Percentiles rank a stretch among this genome's conserved stretches.
Evolutionary conservation across 345 rosid species (phyloP).

Genomic region (Aegle marmelos): DNA sequence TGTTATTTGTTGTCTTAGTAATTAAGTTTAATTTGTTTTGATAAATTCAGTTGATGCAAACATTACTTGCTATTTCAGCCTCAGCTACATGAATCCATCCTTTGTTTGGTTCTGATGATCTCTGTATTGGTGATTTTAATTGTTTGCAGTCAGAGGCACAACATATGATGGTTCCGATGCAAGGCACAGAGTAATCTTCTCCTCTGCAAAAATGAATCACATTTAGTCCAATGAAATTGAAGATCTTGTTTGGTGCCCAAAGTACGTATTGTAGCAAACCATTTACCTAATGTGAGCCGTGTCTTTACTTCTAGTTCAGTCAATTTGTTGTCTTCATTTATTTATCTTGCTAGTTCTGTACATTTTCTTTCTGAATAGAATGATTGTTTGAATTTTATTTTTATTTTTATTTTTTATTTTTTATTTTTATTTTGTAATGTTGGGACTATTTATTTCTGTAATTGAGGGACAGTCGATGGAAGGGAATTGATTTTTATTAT

Average conservation of each 20-base stretch:
- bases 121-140: neutral
- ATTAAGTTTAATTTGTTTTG: neutral
- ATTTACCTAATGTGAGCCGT: neutral
- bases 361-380: neutral
- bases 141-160: slow-evolving; percentile 42
- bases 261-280: neutral
- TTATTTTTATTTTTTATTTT: neutral
- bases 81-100: neutral
- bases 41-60: slow-evolving; percentile 2
- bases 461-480: neutral
- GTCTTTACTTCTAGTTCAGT: slow-evolving; percentile 15
- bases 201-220: neutral
- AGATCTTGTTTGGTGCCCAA: neutral
- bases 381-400: slow-evolving; percentile 1
- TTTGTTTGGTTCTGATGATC: slow-evolving; percentile 1
- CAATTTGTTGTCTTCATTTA: neutral
- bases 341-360: slow-evolving; percentile 5
- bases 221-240: slow-evolving; percentile 10
- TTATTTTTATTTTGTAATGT: neutral
- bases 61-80: neutral
- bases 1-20: neutral
- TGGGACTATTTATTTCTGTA: slow-evolving; percentile 9
- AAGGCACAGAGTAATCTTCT: slow-evolving; percentile 45
- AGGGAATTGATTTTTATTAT: neutral
- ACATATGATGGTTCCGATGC: slow-evolving; percentile 69